These are phyloP conservation scores for Naganishia vaughanmartiniae DNA, from an alignment of 768 basidiomycete genomes.

Conservation along the genomic window DNA sequence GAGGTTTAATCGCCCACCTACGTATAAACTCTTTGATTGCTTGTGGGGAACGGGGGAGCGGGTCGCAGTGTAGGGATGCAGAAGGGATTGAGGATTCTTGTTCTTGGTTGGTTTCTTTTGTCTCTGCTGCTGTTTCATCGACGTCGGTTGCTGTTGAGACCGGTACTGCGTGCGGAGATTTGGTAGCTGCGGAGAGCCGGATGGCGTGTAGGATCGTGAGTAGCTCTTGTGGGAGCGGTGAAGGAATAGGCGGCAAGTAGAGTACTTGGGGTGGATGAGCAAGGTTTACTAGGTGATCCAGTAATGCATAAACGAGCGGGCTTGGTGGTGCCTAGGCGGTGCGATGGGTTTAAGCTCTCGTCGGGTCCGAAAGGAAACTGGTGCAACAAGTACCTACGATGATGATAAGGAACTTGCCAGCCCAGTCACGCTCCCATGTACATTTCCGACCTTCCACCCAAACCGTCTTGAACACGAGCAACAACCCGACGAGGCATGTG, in stretches of 20 bases:
- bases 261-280: constrained; percentile 50
- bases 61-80: constrained; percentile 47
- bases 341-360: constrained; percentile 31
- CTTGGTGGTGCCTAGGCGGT: constrained; percentile 33
- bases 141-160: not conserved
- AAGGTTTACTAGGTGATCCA: constrained; percentile 44
- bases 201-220: constrained; percentile 49
- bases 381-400: constrained; percentile 36
- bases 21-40: constrained; percentile 43
- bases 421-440: constrained; percentile 52
- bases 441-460: constrained; percentile 44
- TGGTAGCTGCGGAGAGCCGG: constrained; percentile 37
- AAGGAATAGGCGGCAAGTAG: constrained; percentile 43
- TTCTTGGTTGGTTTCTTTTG: not conserved
- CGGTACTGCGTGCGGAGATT: constrained; percentile 3
- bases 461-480: constrained; percentile 18
- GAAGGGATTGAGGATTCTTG: constrained; percentile 17
- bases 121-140: not conserved
- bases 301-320: constrained; percentile 40
- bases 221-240: constrained; percentile 44
- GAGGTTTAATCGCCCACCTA: constrained; percentile 41
- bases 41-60: constrained; percentile 40
- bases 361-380: not conserved
- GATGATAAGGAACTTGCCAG: constrained; percentile 50
- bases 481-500: not conserved